Base-by-base conservation (phyloP, 1,284 basidiomycete genomes). In the Takashimella koratensis region DNA sequence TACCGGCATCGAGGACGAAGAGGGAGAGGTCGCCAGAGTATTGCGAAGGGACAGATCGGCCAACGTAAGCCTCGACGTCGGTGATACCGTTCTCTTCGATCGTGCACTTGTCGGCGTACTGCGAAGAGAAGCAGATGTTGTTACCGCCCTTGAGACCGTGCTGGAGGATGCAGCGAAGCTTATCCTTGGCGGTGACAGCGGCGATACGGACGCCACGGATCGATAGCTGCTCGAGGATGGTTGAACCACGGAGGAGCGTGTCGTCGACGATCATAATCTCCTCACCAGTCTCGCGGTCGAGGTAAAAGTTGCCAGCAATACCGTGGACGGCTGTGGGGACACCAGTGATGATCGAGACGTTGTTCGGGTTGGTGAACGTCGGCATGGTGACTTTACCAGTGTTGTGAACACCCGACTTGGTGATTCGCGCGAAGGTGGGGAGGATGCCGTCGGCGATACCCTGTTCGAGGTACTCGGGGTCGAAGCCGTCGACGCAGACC, bases 301-400 rank as follows among this genome's bases (percentile, higher is more conserved):
- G 51, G 45, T 52, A 52, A 22, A 52, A 52, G 43, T 52, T 52
- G 36, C 51, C 51, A 19, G 44, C 23, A 19, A 52, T 52, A 2
- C 51, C 51, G 39, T 52, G 51, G 11, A 47, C 36, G 11, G 44
- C 51, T 8, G 51, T 52, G 6, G 51, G 44, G 16, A 40, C 45
- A 19, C 51, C 51, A 13, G 44, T 76, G 43, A 69, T 63, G 65
- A 74, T 73, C 25, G 78, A 62, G 64, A 66, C 77, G 39, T 67
- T 63, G 66, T 79, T 79, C 72, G 78, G 76, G 56, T 79, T 73
- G 13, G 77, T 79, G 67, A 76, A 79, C 42, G 70, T 74, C 12
- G 78, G 78, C 22, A 70, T 70, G 75, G 51, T 44, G 20, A 39
- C 51, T 20, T 52, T 12, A 13, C 43, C 51, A 19, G 27, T 36